Evolutionary conservation across 2,329 filamentous ascomycete species (phyloP).

Genomic region (Scedosporium dehoogii): DNA sequence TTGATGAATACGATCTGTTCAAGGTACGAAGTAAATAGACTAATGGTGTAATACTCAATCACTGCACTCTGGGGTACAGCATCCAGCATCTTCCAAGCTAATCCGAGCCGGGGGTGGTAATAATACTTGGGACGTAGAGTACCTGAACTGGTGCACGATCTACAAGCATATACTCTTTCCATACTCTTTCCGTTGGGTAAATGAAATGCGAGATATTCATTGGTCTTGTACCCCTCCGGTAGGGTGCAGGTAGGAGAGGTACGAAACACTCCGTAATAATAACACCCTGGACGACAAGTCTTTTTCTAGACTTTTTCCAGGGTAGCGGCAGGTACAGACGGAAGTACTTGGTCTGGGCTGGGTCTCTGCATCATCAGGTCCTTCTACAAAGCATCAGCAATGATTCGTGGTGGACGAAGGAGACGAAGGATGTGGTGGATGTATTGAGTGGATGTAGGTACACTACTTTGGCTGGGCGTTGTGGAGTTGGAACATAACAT

Average conservation of each 20-base stretch:
- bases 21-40: too few relatives aligned
- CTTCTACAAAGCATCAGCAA: not conserved
- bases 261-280: constrained; percentile 1
- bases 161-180: not conserved
- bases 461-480: not conserved
- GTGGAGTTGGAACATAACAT: not conserved
- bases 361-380: too few relatives aligned
- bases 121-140: not conserved
- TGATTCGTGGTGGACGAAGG: not conserved
- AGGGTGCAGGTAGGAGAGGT: not conserved
- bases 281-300: not conserved
- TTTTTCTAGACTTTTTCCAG: not conserved
- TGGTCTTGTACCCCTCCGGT: not conserved
- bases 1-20: too few relatives aligned
- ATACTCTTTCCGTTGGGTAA: too few relatives aligned
- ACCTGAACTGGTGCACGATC: not conserved
- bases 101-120: too few relatives aligned
- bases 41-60: too few relatives aligned
- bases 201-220: too few relatives aligned
- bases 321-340: not conserved
- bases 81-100: too few relatives aligned
- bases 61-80: too few relatives aligned
- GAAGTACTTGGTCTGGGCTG: too few relatives aligned
- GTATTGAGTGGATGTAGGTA: not conserved
- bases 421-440: too few relatives aligned